Evolutionary conservation across 768 basidiomycete genomes (phyloP), one percentile per base, ranked within the genome.

Genomic region (Tubosaeta sp.): DNA sequence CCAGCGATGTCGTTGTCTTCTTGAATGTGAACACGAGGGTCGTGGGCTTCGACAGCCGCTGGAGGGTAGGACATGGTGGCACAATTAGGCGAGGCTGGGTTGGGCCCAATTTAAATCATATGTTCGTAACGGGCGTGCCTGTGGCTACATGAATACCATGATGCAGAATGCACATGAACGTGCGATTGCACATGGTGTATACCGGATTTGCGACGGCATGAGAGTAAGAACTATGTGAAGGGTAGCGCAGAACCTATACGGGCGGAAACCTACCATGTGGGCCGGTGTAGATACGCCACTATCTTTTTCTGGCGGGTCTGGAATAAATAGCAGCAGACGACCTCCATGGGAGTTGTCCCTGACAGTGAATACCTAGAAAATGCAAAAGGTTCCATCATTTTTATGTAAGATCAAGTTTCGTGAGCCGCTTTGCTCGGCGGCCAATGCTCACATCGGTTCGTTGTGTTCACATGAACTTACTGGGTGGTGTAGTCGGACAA

Each of bases 61-160:
- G n/a, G 48, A 31, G 52, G 57, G 38, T 29, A 22, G 2, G 61
- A 57, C 68, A 68, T 68, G 24, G 38, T 6, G 14, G 34, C 30
- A 44, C 39, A 16, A 41, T 13, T 25, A 24, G n/a, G 22, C 30
- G 43, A 52, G n/a, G n/a, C 40, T 9, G 36, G 11, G 30, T 14
- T 21, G 34, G 25, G 14, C 9, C 8, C 12, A 27, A 36, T 59
- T 65, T 48, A 55, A 54, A 12, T 12, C 13, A 25, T 16, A 25
- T 6, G n/a, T 7, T 16, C 6, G 38, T 13, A 39, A 21, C 11
- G 42, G 8, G 16, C 18, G 50, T 48, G 44, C 38, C 45, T 50
- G 49, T n/a, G 18, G 25, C 25, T 14, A 31, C 21, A 12, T 19
- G 27, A 14, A 31, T 14, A 4, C 14, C 14, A 22, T 35, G 30